phyloP scores from a whole-genome alignment of 2,329 filamentous ascomycete species.

The Colletotrichum euphorbiae region DNA sequence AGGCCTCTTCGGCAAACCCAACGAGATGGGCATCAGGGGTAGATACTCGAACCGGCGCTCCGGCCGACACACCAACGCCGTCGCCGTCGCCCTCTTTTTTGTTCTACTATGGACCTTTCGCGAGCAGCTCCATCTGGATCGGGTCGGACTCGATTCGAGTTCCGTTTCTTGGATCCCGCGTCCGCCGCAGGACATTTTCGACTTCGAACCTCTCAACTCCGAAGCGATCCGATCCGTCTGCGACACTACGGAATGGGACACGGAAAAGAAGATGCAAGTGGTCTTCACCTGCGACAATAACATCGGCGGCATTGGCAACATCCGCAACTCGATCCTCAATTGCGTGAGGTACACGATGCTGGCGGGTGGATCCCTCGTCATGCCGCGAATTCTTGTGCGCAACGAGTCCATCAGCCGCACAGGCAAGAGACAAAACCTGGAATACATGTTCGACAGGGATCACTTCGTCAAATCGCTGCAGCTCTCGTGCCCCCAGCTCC shows the following conservation, averaged over 20 bases:
- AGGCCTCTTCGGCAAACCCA: neutral
- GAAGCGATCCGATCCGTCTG: conserved; percentile 42
- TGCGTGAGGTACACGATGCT: conserved; percentile 54
- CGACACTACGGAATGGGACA: conserved; percentile 43
- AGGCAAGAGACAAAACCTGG: conserved; percentile 42
- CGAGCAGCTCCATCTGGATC: conserved; percentile 11
- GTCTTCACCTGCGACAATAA: conserved; percentile 55
- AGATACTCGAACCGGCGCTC: neutral
- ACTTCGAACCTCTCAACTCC: conserved; percentile 39
- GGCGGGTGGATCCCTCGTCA: conserved; percentile 50
- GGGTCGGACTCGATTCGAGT: conserved; percentile 6
- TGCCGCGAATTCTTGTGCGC: conserved; percentile 51
- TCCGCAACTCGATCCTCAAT: conserved; percentile 55
- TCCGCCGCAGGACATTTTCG: conserved; percentile 7
- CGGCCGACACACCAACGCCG: neutral
- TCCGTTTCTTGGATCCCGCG: neutral
- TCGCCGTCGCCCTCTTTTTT: neutral
- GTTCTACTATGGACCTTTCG: conserved; percentile 8
- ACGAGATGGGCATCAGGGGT: conserved; percentile 4
- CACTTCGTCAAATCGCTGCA: conserved; percentile 44
- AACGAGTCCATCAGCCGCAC: conserved; percentile 47
- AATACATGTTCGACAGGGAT: conserved; percentile 46
- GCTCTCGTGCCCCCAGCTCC: conserved; percentile 45
- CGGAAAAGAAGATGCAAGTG: conserved; percentile 39
- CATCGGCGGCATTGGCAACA: conserved; percentile 52